These are phyloP conservation scores for Somion occarium DNA, from an alignment of 1,284 basidiomycete genomes.

Conservation along the genomic window DNA sequence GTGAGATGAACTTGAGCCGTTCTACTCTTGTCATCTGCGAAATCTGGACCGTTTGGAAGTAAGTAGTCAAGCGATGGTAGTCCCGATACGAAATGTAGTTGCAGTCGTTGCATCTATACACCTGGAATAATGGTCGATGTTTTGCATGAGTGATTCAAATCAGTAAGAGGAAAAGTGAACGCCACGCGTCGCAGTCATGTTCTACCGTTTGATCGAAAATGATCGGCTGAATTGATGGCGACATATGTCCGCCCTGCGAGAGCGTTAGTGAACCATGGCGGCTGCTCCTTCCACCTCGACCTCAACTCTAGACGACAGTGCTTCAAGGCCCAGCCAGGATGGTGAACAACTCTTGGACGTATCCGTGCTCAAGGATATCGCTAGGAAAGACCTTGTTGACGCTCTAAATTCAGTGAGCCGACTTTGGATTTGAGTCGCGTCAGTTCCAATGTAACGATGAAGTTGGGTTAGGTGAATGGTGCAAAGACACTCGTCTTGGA, in stretches of 20 bases:
- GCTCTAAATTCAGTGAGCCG: conserved; percentile 73
- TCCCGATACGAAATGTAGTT: too few species aligned
- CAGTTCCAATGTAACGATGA: conserved; percentile 7
- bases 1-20: too few species aligned
- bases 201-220: neutral
- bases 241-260: neutral
- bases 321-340: conserved; percentile 17
- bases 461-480: conserved; percentile 71
- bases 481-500: conserved; percentile 96
- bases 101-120: too few species aligned
- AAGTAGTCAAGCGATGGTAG: too few species aligned
- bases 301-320: conserved; percentile 20
- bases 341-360: conserved; percentile 55
- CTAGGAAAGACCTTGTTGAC: conserved; percentile 72
- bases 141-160: too few species aligned
- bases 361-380: conserved; percentile 69
- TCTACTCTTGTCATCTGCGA: too few species aligned
- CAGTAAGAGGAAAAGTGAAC: too few species aligned
- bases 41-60: too few species aligned
- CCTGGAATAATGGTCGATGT: too few species aligned
- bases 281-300: conserved; percentile 23
- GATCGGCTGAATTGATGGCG: neutral
- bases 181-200: too few species aligned
- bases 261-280: conserved; percentile 12
- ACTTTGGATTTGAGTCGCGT: conserved; percentile 6